Conservation (phyloP, 768 basidiomycete genomes). For the Brasilioporus rufonigricans region DNA sequence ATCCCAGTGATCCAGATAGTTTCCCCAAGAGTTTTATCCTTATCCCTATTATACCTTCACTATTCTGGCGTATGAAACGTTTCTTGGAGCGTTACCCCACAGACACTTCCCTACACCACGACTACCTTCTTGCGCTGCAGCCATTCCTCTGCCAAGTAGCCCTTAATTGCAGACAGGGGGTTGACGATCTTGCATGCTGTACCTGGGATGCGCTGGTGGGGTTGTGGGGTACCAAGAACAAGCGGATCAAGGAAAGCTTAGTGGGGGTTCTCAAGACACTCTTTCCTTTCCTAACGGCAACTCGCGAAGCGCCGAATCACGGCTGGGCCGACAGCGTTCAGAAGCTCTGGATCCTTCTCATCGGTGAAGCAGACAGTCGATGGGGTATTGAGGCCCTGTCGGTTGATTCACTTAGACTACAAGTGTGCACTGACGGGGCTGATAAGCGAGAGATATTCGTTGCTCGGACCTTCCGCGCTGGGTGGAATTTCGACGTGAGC, state of each 20-base stretch:
- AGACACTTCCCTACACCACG: constrained; percentile 78
- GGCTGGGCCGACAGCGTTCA: constrained; percentile 48
- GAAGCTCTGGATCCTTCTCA: constrained; percentile 54
- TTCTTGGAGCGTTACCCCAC: constrained; percentile 66
- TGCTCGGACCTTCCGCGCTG: constrained; percentile 66
- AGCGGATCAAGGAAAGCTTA: constrained; percentile 72
- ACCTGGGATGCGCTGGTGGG: constrained; percentile 64
- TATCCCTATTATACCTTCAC: constrained; percentile 33
- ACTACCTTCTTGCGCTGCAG: constrained; percentile 69
- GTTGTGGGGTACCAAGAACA: constrained; percentile 81
- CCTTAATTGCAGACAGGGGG: constrained; percentile 63
- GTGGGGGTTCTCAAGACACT: constrained; percentile 69
- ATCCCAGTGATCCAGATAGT: constrained; percentile 26
- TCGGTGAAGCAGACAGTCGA: constrained; percentile 60
- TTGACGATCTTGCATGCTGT: constrained; percentile 56
- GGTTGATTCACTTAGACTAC: constrained; percentile 62
- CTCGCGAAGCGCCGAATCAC: constrained; percentile 30
- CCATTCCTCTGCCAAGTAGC: constrained; percentile 72
- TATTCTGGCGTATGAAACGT: constrained; percentile 57
- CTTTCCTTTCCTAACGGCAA: constrained; percentile 64
- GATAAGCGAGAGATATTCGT: constrained; percentile 46
- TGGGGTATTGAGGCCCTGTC: constrained; percentile 66
- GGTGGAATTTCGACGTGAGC: constrained; percentile 63
- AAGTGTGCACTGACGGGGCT: constrained; percentile 28
- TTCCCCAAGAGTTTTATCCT: constrained; percentile 29